Evolutionary conservation across 139 green algal species (phyloP).

Genomic region (Micromonas commoda): DNA sequence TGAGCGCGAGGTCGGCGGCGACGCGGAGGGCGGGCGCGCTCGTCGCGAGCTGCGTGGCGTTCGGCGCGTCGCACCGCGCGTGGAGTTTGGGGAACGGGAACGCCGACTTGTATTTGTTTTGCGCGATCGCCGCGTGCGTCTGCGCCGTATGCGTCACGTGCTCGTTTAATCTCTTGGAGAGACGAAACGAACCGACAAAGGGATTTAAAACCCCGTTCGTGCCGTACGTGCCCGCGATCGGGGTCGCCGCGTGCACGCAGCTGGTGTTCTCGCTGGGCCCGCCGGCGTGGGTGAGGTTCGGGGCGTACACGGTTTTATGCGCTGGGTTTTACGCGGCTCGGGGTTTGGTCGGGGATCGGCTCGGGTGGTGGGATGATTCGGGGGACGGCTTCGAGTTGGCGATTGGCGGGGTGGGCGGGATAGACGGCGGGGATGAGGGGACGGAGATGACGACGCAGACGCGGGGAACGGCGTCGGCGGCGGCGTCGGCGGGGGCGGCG

Average conservation of each 20-base stretch:
- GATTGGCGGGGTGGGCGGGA: too few species aligned
- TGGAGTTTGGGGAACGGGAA: not conserved
- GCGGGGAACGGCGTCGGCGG: too few species aligned
- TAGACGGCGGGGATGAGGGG: too few species aligned
- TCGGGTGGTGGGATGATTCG: too few species aligned
- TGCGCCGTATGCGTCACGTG: not conserved
- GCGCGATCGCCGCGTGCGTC: not conserved
- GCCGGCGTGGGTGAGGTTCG: not conserved
- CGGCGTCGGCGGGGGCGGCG: too few species aligned
- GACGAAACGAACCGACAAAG: not conserved
- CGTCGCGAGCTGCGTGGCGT: not conserved
- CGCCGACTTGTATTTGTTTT: not conserved
- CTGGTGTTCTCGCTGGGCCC: not conserved
- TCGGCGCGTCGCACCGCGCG: not conserved
- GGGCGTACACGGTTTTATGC: slow-evolving; percentile 8
- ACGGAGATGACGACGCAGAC: too few species aligned
- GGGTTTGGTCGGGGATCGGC: too few species aligned
- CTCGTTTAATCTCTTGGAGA: not conserved
- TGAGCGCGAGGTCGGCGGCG: not conserved
- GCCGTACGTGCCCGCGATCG: not conserved
- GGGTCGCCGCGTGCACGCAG: not conserved
- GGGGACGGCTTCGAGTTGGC: too few species aligned
- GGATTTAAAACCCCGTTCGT: slow-evolving; percentile 1
- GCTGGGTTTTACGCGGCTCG: too few species aligned
- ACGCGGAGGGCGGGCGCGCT: not conserved